Conservation (phyloP, 1,284 basidiomycete genomes). For the Microbotryum violaceum region DNA sequence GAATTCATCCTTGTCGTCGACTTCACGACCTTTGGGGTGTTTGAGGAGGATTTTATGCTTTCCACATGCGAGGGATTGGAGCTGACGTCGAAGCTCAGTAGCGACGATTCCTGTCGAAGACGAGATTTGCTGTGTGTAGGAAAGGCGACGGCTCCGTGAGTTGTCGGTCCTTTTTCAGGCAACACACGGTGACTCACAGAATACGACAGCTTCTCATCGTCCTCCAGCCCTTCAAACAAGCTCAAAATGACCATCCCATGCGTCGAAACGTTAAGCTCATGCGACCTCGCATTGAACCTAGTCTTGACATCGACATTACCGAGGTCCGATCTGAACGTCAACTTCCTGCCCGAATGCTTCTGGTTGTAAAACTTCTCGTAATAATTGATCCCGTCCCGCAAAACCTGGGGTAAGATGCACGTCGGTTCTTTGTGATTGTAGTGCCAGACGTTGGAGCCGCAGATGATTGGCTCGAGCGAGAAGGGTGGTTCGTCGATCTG, state of each 20-base stretch:
- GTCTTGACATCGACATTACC: slow-evolving; percentile 86
- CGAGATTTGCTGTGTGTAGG: slow-evolving; percentile 46
- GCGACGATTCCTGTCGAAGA: slow-evolving; percentile 64
- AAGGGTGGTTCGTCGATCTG: slow-evolving; percentile 23
- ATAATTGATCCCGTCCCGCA: slow-evolving; percentile 59
- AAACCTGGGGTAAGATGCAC: slow-evolving; percentile 57
- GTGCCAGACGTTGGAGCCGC: slow-evolving; percentile 31
- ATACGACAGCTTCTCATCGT: slow-evolving; percentile 65
- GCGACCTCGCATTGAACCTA: slow-evolving; percentile 66
- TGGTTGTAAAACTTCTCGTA: slow-evolving; percentile 88
- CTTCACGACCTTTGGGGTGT: slow-evolving; percentile 76
- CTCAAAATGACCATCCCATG: slow-evolving; percentile 81
- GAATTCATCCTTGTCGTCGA: slow-evolving; percentile 69
- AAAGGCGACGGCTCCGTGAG: too few species aligned
- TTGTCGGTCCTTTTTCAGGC: too few species aligned
- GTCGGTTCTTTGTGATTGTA: slow-evolving; percentile 40
- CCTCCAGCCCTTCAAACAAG: slow-evolving; percentile 67
- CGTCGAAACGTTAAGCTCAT: slow-evolving; percentile 91
- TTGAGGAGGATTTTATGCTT: slow-evolving; percentile 92
- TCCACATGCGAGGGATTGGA: slow-evolving; percentile 95
- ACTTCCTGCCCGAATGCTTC: slow-evolving; percentile 76
- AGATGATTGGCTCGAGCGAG: slow-evolving; percentile 29
- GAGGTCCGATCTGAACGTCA: slow-evolving; percentile 90
- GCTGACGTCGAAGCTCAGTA: slow-evolving; percentile 72
- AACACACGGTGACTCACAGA: slow-evolving; percentile 46